phyloP scores from a whole-genome alignment of 2,329 filamentous ascomycete species.

The Aspergillus tamarii region DNA sequence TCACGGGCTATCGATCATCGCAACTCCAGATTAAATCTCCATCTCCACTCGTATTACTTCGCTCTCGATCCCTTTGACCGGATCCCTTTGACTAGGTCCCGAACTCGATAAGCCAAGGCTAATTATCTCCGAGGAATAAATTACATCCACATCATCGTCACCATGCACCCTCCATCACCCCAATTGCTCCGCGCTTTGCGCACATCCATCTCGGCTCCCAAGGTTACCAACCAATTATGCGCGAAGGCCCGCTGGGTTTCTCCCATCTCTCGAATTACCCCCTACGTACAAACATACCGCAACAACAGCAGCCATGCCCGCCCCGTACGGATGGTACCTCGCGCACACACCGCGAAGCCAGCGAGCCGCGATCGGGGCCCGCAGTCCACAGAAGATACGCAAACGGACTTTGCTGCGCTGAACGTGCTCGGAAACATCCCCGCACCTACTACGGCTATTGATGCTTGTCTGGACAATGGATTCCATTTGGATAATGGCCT shows the following conservation, averaged over 20 bases:
- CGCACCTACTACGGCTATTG: conserved; percentile 78
- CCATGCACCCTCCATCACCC: conserved; percentile 45
- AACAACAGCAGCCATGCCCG: conserved; percentile 31
- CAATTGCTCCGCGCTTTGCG: conserved; percentile 48
- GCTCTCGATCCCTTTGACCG: neutral
- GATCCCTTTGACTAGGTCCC: neutral
- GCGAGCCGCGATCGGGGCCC: conserved; percentile 62
- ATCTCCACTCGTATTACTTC: neutral
- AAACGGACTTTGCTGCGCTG: conserved; percentile 73
- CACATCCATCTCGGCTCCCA: conserved; percentile 31
- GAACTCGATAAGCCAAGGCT: neutral
- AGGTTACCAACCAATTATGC: conserved; percentile 9
- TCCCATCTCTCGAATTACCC: conserved; percentile 17
- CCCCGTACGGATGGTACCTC: conserved; percentile 37
- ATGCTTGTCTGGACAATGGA: conserved; percentile 78
- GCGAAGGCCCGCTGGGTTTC: conserved; percentile 2
- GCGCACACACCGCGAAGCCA: conserved; percentile 40
- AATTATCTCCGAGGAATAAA: neutral
- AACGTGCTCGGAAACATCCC: conserved; percentile 79
- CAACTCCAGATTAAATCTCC: neutral
- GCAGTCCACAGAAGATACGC: conserved; percentile 62
- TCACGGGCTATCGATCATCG: neutral
- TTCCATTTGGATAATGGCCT: conserved; percentile 85
- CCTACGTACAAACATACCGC: conserved; percentile 20
- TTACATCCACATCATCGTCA: neutral